Evolutionary conservation across 805 yeast species (phyloP), one percentile per base, ranked within the genome.

Genomic region (Saccharomycopsis malanga): DNA sequence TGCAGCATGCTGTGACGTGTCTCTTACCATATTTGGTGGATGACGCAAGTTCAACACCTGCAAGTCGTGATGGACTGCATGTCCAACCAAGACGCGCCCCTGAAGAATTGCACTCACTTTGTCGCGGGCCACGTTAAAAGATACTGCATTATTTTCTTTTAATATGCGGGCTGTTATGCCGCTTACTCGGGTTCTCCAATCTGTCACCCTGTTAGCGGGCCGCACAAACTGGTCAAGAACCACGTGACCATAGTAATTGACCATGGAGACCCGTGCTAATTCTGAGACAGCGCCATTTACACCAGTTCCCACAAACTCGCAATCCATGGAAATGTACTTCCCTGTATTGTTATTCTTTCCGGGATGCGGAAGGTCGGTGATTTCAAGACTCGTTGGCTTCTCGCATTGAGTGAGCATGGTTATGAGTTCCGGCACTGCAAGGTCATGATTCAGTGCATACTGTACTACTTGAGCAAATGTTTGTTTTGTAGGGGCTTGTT

Each of bases 251-350:
- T 76, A 81, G 60, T 72, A 87, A 60, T 89, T 87, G 3, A 89
- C 96, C 10, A 89, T 67, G 0, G 96, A 87, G 0, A 88, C 93
- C 55, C 97, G 72, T 0, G 95, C 97, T 14, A 89, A 67, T 1
- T 81, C 91, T 4, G 87, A 79, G 39, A 71, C 77, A 7, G 60
- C 50, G 4, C 94, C 94, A 7, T 79, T 81, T 4, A 74, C 76
- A 0, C 96, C 96, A 2, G 84, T 81, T 9, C 96, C 96, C 2
- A 89, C 97, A 69, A 89, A 88, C 57, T 89, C 98, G 67, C 97
- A 88, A 64, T 89, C 98, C 52, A 89, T 76, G 1, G 96, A 87
- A 2, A 88, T 50, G 55, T 74, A 88, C 57, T 75, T 83, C 1
- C 96, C 96, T 1, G 79, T 67, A 38, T 37, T 24, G 21, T 35